Base-by-base conservation (phyloP, 352 stramenopile species). In the Phytophthora pisi region DNA sequence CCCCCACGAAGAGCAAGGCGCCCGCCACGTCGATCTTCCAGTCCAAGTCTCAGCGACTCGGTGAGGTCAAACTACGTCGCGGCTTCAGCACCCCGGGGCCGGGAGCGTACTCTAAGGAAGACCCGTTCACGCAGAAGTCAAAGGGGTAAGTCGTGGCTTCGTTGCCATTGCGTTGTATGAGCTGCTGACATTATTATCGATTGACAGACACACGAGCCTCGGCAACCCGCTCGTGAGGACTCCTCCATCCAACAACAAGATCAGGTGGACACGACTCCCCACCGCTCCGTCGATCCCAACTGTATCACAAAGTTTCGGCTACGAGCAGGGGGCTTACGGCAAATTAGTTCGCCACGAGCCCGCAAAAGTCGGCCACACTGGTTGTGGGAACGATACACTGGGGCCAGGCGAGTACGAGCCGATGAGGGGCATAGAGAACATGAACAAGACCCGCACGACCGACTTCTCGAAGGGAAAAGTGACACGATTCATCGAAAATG, bases 401-500 rank as follows among this genome's bases (percentile, higher is more conserved):
- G 84, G 86, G 6, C 86, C 86, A 5, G 84, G 86, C 5, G 84
- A 92, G 20, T 94, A 94, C 54, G 84, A 94, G 13, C 81, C 86
- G 0, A 75, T 94, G 62, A 66, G 65, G 40, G 84, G 81, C 1
- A 61, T 94, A 26, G 89, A 92, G 53, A 90, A 64, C 20, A 78
- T 94, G 50, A 74, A 84, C 61, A 91, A 90, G 53, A 76, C 67
- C 0, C 78, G 83, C 2, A 70, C 79, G n/a, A 84, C 84, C 0
- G 85, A 92, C 30, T 94, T 94, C 50, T 89, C 84, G 0, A 89
- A 87, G 63, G 83, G 76, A n/a, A 89, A 86, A 69, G 74, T 87
- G 23, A 85, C 77, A 0, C 76, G 84, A 13, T 83, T 88, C 26
- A 78, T 91, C 10, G 84, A 93, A 51, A 69, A 83, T 34, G 82